phyloP scores from a whole-genome alignment of 345 rosid species.

The Raphanus raphanistrum region DNA sequence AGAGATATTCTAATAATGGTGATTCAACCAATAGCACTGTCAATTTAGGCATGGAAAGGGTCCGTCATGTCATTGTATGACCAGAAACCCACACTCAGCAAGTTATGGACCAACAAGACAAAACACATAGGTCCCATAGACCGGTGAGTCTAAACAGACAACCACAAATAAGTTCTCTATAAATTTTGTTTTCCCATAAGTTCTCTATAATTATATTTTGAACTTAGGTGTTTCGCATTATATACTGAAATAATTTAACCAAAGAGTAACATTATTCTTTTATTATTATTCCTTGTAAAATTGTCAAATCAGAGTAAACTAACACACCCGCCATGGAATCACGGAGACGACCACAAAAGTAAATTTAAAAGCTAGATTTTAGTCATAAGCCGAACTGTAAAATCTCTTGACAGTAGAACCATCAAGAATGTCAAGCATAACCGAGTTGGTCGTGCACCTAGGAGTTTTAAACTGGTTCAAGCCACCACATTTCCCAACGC shows the following conservation, averaged over 20 bases:
- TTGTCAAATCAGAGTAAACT: slow-evolving; percentile 13
- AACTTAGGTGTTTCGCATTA: background rate
- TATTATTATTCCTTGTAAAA: background rate
- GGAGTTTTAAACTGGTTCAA: slow-evolving; percentile 96
- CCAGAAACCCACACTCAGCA: background rate
- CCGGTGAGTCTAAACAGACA: background rate
- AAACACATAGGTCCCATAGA: background rate
- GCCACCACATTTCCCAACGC: slow-evolving; percentile 72
- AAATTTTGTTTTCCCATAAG: no score
- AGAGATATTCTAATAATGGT: background rate
- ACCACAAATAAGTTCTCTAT: background rate
- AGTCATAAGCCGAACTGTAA: slow-evolving; percentile 62
- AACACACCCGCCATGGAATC: slow-evolving; percentile 12
- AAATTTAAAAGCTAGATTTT: slow-evolving; percentile 1
- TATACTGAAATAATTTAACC: background rate
- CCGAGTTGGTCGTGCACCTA: slow-evolving; percentile 73
- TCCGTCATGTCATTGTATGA: background rate
- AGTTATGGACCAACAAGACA: background rate
- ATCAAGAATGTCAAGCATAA: slow-evolving; percentile 63
- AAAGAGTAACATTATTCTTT: background rate
- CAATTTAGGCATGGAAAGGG: background rate
- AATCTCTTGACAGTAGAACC: slow-evolving; percentile 56
- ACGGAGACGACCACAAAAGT: slow-evolving; percentile 18
- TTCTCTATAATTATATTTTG: no score
- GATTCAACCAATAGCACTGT: background rate